A percentile compares a stretch with the other conserved stretches of the same genome.
Conservation (phyloP, 768 basidiomycete species). For the Leccinum boreale region DNA sequence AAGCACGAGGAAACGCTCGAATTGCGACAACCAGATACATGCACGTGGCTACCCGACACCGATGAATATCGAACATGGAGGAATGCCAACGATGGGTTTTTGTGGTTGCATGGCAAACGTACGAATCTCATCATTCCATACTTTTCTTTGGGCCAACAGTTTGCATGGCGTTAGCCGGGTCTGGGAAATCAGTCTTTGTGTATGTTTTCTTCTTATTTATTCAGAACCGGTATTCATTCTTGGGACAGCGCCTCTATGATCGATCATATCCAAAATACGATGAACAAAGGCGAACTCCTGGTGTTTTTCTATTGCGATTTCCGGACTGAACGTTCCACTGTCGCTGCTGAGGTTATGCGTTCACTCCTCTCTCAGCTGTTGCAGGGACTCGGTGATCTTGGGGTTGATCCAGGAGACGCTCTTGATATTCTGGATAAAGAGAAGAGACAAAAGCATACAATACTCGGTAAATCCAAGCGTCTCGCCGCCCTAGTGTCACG, state of each 20-base stretch:
- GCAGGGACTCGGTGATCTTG: not conserved
- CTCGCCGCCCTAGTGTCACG: not conserved
- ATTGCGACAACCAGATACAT: not conserved
- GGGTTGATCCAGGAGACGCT: not conserved
- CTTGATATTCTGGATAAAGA: not conserved
- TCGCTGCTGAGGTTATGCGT: not conserved
- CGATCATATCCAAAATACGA: not conserved
- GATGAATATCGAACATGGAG: not conserved
- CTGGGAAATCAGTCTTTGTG: not conserved
- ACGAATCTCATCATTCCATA: not conserved
- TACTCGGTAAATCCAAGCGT: not conserved
- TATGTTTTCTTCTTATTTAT: not conserved
- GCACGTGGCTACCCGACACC: not conserved
- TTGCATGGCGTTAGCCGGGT: not conserved
- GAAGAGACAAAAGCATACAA: not conserved
- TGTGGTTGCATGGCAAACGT: not conserved
- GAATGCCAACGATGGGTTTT: fast-evolving
- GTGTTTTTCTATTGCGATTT: not conserved
- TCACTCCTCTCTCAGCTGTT: not conserved
- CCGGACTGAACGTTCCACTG: not conserved
- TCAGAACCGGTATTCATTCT: not conserved
- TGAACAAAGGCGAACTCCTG: not conserved
- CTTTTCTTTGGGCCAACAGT: not conserved
- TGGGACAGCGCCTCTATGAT: not conserved
- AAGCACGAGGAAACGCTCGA: not conserved